A percentile compares a stretch with the other conserved stretches of the same genome.
phyloP scores from a whole-genome alignment of 148 eudicot species.

The Heliamphora exappendiculata region DNA sequence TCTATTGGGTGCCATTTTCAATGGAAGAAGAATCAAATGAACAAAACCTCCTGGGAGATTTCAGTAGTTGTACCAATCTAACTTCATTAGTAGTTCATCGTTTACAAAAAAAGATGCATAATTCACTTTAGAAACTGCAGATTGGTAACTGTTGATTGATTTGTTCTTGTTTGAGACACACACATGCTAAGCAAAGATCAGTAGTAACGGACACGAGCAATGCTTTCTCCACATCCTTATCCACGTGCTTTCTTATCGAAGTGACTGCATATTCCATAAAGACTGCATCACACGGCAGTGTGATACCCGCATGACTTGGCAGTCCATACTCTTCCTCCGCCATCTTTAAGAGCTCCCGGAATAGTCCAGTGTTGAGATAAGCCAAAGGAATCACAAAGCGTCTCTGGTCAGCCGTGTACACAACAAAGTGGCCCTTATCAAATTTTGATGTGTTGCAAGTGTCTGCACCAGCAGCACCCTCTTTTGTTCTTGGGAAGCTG shows the following conservation, averaged over 20 bases:
- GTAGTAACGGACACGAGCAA: constrained; percentile 17
- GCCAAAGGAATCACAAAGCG: constrained; percentile 28
- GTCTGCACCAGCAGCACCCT: neutral
- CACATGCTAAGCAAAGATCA: neutral
- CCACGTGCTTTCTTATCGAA: constrained; percentile 19
- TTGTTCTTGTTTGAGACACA: neutral
- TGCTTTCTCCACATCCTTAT: constrained; percentile 22
- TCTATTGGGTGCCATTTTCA: neutral
- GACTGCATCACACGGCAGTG: constrained; percentile 33
- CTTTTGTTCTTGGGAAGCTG: constrained; percentile 3
- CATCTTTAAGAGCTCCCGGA: constrained; percentile 32
- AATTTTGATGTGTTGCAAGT: neutral
- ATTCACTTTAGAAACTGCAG: constrained; percentile 3
- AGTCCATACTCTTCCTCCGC: constrained; percentile 50
- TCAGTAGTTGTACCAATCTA: neutral
- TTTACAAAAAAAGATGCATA: neutral
- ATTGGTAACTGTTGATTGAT: constrained; percentile 28
- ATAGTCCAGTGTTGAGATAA: constrained; percentile 22
- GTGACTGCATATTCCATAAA: constrained; percentile 31
- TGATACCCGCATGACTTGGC: constrained; percentile 33
- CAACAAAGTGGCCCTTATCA: constrained; percentile 30
- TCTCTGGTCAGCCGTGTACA: constrained; percentile 25
- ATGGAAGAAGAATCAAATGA: neutral
- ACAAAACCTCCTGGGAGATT: neutral
- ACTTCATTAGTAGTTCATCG: neutral